A percentile compares a stretch with the other conserved stretches of the same genome.
Evolutionary conservation across 306 rosid species (phyloP).

Genomic region (Cicer arietinum): DNA sequence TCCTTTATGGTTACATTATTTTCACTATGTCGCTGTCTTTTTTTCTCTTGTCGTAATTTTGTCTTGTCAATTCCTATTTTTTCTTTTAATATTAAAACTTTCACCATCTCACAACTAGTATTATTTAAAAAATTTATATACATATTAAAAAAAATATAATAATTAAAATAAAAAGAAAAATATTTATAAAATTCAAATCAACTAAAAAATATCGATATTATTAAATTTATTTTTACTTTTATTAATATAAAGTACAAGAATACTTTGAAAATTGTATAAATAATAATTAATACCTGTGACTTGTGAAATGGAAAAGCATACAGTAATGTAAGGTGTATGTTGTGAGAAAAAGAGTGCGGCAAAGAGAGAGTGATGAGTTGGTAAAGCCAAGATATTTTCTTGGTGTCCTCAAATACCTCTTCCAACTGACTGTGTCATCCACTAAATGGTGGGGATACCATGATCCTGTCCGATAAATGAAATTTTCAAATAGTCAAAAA

Average conservation of each 20-base stretch:
- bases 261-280: no score
- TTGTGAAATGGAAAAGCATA: neutral
- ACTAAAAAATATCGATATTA: no score
- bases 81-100: neutral
- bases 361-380: neutral
- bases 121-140: no score
- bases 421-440: neutral
- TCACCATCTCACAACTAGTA: no score
- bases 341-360: neutral
- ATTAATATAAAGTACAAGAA: no score
- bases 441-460: neutral
- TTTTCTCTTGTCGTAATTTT: neutral
- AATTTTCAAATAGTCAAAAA: no score
- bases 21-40: neutral
- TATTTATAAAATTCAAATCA: no score
- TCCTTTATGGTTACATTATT: neutral
- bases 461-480: neutral
- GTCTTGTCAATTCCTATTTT: neutral
- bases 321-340: neutral
- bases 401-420: neutral
- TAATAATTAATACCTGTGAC: neutral
- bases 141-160: no score
- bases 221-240: no score
- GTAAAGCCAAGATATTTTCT: conserved; percentile 1
- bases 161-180: no score